Percentiles rank a stretch among this genome's conserved stretches.
phyloP scores from a whole-genome alignment of 1,139 yeast genomes.

The Magnusiomyces fungicola region DNA sequence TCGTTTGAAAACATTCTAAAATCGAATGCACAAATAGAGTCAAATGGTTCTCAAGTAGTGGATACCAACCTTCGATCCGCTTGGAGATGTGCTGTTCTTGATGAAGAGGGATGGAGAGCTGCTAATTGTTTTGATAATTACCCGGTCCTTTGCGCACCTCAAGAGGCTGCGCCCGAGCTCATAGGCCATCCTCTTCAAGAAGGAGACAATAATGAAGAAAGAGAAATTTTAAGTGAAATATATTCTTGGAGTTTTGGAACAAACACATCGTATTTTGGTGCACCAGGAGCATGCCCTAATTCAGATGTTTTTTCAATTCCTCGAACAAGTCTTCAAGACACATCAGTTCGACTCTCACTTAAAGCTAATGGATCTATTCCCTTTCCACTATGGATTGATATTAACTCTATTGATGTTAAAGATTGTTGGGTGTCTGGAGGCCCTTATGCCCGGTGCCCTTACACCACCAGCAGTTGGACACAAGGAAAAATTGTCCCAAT shows the following conservation, averaged over 20 bases:
- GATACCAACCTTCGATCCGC: slow-evolving; percentile 33
- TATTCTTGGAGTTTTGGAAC: slow-evolving; percentile 8
- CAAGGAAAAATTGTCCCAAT: slow-evolving; percentile 56
- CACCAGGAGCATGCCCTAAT: slow-evolving; percentile 3
- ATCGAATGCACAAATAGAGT: not conserved
- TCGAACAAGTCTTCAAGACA: slow-evolving; percentile 42
- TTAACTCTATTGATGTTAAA: slow-evolving; percentile 66
- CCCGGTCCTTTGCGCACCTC: slow-evolving; percentile 50
- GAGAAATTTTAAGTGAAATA: not conserved
- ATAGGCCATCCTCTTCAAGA: too few relatives aligned
- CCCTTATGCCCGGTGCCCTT: slow-evolving; percentile 71
- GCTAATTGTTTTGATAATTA: slow-evolving; percentile 54
- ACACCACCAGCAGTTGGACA: slow-evolving; percentile 44
- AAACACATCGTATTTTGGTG: slow-evolving; percentile 4
- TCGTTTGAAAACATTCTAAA: slow-evolving; percentile 2
- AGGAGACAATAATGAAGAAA: not conserved
- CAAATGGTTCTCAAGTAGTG: not conserved
- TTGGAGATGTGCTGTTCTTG: slow-evolving; percentile 54
- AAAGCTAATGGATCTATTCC: slow-evolving; percentile 20
- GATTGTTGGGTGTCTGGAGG: slow-evolving; percentile 90
- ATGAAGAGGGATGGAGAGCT: slow-evolving; percentile 47
- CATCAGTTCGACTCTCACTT: slow-evolving; percentile 18
- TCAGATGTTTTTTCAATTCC: slow-evolving; percentile 48
- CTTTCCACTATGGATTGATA: slow-evolving; percentile 62
- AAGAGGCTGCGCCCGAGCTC: not conserved